Evolutionary conservation across 768 basidiomycete species (phyloP).

Genomic region (Phaeotremella skinneri): DNA sequence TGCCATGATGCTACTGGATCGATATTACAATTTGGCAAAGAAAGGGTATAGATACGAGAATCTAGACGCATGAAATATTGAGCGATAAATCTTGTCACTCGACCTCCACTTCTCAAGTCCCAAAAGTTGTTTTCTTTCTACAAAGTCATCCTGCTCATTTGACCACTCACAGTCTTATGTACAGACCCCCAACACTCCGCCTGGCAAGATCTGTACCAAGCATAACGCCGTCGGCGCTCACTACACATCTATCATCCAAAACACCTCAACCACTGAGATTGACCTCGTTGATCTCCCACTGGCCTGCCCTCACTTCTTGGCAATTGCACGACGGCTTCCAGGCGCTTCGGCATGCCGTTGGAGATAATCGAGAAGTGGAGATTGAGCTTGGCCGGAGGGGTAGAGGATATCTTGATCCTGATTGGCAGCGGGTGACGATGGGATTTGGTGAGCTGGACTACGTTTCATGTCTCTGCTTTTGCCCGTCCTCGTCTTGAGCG

Average conservation of each 20-base stretch:
- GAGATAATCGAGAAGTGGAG: slow-evolving; percentile 36
- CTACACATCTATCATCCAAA: background rate
- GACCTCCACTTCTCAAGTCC: slow-evolving; percentile 1
- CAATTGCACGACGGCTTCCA: slow-evolving; percentile 16
- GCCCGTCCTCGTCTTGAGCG: too few relatives aligned
- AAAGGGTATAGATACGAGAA: too few relatives aligned
- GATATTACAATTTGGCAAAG: too few relatives aligned
- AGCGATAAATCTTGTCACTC: background rate
- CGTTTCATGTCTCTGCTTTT: too few relatives aligned
- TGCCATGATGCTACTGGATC: slow-evolving; percentile 18
- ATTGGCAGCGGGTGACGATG: slow-evolving; percentile 39
- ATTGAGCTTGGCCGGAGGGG: slow-evolving; percentile 40
- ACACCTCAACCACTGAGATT: slow-evolving; percentile 26
- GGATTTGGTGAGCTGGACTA: slow-evolving; percentile 43
- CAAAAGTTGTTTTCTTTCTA: background rate
- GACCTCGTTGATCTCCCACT: slow-evolving; percentile 22
- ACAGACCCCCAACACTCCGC: background rate
- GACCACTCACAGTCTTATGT: too few relatives aligned
- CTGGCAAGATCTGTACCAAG: background rate
- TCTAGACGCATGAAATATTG: background rate
- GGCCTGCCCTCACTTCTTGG: slow-evolving; percentile 33
- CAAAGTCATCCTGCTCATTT: too few relatives aligned
- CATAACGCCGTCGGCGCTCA: background rate
- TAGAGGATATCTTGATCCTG: slow-evolving; percentile 44
- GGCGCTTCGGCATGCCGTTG: slow-evolving; percentile 18